Evolutionary conservation across 1,284 basidiomycete species (phyloP), one percentile per base, ranked within the genome.

Genomic region (Naganishia albida): DNA sequence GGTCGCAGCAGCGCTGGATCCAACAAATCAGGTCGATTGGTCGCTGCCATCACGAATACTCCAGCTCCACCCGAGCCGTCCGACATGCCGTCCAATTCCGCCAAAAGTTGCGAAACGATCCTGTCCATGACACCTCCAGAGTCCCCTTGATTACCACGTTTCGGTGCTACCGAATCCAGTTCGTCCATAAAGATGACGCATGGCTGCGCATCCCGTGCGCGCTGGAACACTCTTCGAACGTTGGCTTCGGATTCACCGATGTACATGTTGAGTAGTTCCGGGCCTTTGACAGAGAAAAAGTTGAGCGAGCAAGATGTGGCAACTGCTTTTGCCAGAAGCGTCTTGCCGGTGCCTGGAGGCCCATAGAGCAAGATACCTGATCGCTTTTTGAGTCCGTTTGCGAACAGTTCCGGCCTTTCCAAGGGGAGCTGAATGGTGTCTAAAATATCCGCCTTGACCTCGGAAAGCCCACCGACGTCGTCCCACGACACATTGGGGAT

Each of bases 161-260:
- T 93, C 0, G 96, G 96, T 34, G 95, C 96, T 28, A 99, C 86
- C 0, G 91, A 93, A 77, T 99, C 96, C 38, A 99, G 84, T 78
- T 99, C 96, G 79, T 99, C 96, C 77, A 99, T 98, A 76, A 99
- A 95, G 63, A 99, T 89, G 49, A 99, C 90, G 74, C 92, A 94
- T 6, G 92, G 92, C 55, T 86, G 86, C 0, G 92, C 92, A 79
- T 93, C 91, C 59, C 92, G 83, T 13, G 96, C 96, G 23, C 88
- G 86, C 72, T 92, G 89, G 75, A 99, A 99, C 1, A 99, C 87
- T 7, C 88, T 83, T 13, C 96, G 87, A 40, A 99, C 91, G 74
- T 95, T 94, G 40, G 93, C 91, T 77, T 99, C 96, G 7, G 93
- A 96, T 81, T 99, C 95, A 70, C 95, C 95, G 72, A 99, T 98